phyloP scores from a whole-genome alignment of 2,329 filamentous ascomycete species.

The Hypoxylon sp. region DNA sequence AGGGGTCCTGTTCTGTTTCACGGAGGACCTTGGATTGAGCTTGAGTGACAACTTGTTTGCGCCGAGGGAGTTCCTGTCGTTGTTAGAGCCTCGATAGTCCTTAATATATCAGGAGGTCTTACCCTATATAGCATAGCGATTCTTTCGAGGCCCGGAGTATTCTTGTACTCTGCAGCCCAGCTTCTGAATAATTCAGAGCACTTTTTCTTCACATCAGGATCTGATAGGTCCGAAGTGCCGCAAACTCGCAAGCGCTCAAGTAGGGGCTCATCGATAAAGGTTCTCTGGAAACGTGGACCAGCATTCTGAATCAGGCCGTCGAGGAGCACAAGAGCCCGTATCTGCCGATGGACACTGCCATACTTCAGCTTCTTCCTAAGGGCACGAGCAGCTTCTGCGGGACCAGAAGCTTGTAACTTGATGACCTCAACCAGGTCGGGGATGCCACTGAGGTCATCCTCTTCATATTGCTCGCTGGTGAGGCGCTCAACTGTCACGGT shows the following conservation, averaged over 20 bases:
- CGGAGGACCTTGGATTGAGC: slow-evolving; percentile 86
- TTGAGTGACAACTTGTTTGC: slow-evolving; percentile 80
- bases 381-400: slow-evolving; percentile 89
- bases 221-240: slow-evolving; percentile 86
- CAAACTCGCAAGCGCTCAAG: slow-evolving; percentile 92
- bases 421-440: slow-evolving; percentile 96
- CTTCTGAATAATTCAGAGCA: slow-evolving; percentile 88
- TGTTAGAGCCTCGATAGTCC: slow-evolving; percentile 30
- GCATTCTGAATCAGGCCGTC: slow-evolving; percentile 97
- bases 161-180: slow-evolving; percentile 88
- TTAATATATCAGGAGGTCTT: slow-evolving; percentile 30
- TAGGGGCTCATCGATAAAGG: slow-evolving; percentile 90
- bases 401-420: slow-evolving; percentile 87
- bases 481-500: slow-evolving; percentile 93
- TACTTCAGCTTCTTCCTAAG: slow-evolving; percentile 99
- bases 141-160: slow-evolving; percentile 82
- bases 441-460: slow-evolving; percentile 92
- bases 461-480: slow-evolving; percentile 89
- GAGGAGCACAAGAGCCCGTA: slow-evolving; percentile 88
- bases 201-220: slow-evolving; percentile 88
- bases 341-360: slow-evolving; percentile 91
- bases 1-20: slow-evolving; percentile 81
- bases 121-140: slow-evolving; percentile 84
- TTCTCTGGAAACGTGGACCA: slow-evolving; percentile 85
- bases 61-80: slow-evolving; percentile 70